These are phyloP conservation scores for Anastatica hierochuntica DNA, from an alignment of 345 rosid genomes.

Conservation along the genomic window DNA sequence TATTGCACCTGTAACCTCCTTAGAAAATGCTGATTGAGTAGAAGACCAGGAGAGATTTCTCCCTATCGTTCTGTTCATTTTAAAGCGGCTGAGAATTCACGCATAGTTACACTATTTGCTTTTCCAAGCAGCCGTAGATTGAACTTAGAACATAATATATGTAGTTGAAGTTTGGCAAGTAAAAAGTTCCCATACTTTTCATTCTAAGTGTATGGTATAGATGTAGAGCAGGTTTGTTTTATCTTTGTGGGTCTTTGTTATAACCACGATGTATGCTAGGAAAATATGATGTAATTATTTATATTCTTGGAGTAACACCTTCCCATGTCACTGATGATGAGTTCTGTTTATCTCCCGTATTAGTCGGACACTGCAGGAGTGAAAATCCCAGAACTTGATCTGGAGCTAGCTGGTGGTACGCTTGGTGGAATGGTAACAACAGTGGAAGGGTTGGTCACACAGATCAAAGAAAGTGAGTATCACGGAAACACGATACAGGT, in stretches of 20 bases:
- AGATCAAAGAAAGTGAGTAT: conserved; percentile 88
- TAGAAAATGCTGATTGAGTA: not conserved
- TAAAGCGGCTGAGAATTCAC: not conserved
- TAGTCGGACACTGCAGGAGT: conserved; percentile 92
- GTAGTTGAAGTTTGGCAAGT: not conserved
- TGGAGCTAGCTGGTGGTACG: conserved; percentile 84
- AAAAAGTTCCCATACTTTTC: not conserved
- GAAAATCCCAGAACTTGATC: conserved; percentile 70
- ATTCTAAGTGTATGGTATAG: not conserved
- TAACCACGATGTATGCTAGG: no score
- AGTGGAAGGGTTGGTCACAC: conserved; percentile 82
- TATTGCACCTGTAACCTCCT: not conserved
- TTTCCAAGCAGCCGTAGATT: not conserved
- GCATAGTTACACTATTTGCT: not conserved
- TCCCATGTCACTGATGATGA: not conserved
- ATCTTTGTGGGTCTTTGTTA: not conserved
- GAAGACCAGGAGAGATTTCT: not conserved
- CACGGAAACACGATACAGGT: not conserved
- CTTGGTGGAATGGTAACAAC: conserved; percentile 89
- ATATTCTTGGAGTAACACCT: not conserved
- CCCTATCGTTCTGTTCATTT: not conserved
- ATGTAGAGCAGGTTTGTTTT: not conserved
- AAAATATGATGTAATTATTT: no score
- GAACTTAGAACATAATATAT: not conserved
- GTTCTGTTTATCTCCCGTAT: conserved; percentile 4